A percentile compares a stretch with the other conserved stretches of the same genome.
phyloP scores from a whole-genome alignment of 2,329 filamentous ascomycete genomes.

The Penicillium sp. region DNA sequence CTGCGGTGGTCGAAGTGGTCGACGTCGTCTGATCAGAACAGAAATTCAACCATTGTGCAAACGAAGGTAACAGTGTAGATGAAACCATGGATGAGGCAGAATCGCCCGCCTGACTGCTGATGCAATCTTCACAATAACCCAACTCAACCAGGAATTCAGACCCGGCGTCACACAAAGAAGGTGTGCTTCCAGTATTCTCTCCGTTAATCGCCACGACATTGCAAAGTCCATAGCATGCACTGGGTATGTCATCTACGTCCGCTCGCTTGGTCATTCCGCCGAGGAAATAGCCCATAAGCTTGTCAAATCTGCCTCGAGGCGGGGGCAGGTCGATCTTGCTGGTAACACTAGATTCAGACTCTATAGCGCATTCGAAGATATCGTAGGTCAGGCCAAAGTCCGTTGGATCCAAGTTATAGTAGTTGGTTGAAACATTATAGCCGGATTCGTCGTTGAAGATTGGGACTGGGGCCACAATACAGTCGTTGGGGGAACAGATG shows the following conservation, averaged over 20 bases:
- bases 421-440: constrained; percentile 56
- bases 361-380: constrained; percentile 49
- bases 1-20: not conserved
- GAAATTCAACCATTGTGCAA: constrained; percentile 16
- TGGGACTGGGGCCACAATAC: constrained; percentile 32
- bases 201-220: not conserved
- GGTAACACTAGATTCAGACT: not conserved
- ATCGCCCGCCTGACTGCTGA: not conserved
- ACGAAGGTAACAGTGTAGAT: constrained; percentile 10
- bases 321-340: constrained; percentile 2
- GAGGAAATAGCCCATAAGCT: not conserved
- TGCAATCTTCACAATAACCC: constrained; percentile 5
- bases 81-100: constrained; percentile 4
- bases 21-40: constrained; percentile 8
- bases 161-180: constrained; percentile 8
- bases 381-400: constrained; percentile 64
- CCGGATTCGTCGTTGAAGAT: constrained; percentile 19
- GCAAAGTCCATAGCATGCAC: not conserved
- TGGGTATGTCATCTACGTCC: not conserved
- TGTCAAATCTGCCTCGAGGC: not conserved
- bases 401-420: constrained; percentile 65
- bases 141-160: constrained; percentile 11
- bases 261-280: not conserved
- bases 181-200: not conserved
- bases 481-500: constrained; percentile 42